Evolutionary conservation across 495 filamentous ascomycete genomes (phyloP).

Genomic region (Tuber calosporum): DNA sequence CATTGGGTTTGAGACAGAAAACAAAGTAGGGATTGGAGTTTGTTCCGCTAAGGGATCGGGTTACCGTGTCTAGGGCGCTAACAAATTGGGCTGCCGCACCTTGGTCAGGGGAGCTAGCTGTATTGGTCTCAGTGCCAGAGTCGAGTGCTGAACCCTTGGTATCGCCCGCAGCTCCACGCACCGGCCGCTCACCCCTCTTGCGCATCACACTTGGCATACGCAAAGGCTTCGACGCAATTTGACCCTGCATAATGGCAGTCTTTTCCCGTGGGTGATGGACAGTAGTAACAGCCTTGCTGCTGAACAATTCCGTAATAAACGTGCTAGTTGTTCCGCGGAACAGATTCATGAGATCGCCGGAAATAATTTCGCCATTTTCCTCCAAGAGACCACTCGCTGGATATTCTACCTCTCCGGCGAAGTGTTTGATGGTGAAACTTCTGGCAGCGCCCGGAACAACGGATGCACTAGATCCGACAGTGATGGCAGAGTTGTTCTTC

Average conservation of each 20-base stretch:
- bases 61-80: conserved; percentile 79
- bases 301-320: conserved; percentile 84
- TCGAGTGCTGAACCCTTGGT: conserved; percentile 30
- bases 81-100: conserved; percentile 91
- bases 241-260: conserved; percentile 87
- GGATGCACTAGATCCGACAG: conserved; percentile 59
- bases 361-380: conserved; percentile 92
- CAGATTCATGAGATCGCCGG: conserved; percentile 91
- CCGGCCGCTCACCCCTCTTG: conserved; percentile 53
- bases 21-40: conserved; percentile 91
- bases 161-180: conserved; percentile 43
- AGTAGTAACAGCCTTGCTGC: conserved; percentile 84
- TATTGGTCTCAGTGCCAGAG: conserved; percentile 38
- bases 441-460: conserved; percentile 65
- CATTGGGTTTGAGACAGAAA: conserved; percentile 95
- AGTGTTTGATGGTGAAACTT: conserved; percentile 79
- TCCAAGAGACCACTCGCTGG: conserved; percentile 75
- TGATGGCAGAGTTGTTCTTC: conserved; percentile 77
- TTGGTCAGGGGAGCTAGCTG: conserved; percentile 51
- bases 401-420: conserved; percentile 95
- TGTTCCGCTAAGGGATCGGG: conserved; percentile 66
- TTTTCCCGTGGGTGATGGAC: conserved; percentile 85
- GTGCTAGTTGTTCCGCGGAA: conserved; percentile 78
- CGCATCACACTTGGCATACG: conserved; percentile 89
- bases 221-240: conserved; percentile 87